Base-by-base conservation (phyloP, 2,329 filamentous ascomycete genomes). In the Cladosporium sp. region DNA sequence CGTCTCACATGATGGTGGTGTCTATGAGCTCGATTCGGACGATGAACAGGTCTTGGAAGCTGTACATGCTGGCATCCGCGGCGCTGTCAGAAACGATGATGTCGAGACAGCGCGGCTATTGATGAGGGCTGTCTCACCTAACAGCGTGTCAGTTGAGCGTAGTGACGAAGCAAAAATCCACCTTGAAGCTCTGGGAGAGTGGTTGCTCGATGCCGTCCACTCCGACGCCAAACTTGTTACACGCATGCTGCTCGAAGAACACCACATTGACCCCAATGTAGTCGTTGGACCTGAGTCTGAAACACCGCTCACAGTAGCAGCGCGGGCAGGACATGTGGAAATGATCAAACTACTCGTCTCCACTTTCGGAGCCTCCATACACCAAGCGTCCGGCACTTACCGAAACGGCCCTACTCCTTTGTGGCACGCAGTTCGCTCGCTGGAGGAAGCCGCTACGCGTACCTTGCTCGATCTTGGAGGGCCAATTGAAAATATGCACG, bases 331-430 rank as follows among this genome's bases (percentile, higher is more conserved):
- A 20, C 30, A 38, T 19, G 17, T 30, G 19, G 30, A 38, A 4
- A 22, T 25, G 47, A 58, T 60, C 37, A 37, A 47, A 22, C 39
- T 59, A 5, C 52, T 63, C 14, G 59, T 47, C n/a, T 36, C 47
- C 2, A 19, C 34, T 5, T 59, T 54, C 37, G 7, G 25, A 15
- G 59, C 61, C 22, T 51, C 59, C 15, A 56, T 63, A 28, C 61
- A 63, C 17, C 49, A 59, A 39, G 56, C 51, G 30, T 38, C 43
- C 22, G 61, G 61, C 11, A 51, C 56, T 17, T 58, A 56, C 47
- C 51, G 52, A 7, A 63, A 63, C 39, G 61, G 61, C 3, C 61
- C 61, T 3, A 61, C 59, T 2, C 55, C 61, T 5, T 25, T 63
- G 5, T 63, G 61, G 61, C 47, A 56, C 34, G 57, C 59, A 1